Percentiles rank a stretch among this genome's conserved stretches.
phyloP scores from a whole-genome alignment of 2,329 filamentous ascomycete species.

The Aspergillus sp. region DNA sequence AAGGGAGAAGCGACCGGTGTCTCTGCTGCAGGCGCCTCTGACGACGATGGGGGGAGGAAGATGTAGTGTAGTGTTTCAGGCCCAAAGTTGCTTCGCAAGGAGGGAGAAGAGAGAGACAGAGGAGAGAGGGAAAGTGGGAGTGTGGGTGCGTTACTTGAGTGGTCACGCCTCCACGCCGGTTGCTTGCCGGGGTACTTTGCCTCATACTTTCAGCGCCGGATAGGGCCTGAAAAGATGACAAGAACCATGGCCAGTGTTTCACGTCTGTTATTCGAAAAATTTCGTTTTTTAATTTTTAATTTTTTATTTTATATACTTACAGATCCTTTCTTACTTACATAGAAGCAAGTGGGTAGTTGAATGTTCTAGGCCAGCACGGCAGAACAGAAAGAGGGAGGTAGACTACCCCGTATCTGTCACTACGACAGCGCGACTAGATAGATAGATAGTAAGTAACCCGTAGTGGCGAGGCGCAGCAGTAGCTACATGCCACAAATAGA shows the following conservation, averaged over 20 bases:
- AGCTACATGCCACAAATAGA: conserved; percentile 1
- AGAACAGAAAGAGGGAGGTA: not conserved
- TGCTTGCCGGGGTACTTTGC: not conserved
- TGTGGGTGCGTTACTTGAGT: no score
- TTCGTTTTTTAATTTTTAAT: no score
- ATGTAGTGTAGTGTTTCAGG: conserved; percentile 2
- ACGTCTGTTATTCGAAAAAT: not conserved
- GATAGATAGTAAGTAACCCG: not conserved
- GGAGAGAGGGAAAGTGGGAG: not conserved
- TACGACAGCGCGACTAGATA: not conserved
- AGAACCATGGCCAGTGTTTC: not conserved
- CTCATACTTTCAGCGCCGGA: not conserved
- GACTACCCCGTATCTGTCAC: not conserved
- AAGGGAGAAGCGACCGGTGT: not conserved
- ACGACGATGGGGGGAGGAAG: not conserved
- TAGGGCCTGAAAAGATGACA: not conserved
- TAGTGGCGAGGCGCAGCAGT: conserved; percentile 4
- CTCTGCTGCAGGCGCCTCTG: conserved; percentile 7
- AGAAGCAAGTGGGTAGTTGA: not conserved
- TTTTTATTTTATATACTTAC: no score
- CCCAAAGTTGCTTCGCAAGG: not conserved
- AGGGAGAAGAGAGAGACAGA: not conserved
- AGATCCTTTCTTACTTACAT: not conserved
- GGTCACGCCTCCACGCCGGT: not conserved
- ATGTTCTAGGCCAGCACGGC: not conserved